Evolutionary conservation across 2,329 filamentous ascomycete genomes (phyloP), one percentile per base, ranked within the genome.

Genomic region (Cadophora gregata): DNA sequence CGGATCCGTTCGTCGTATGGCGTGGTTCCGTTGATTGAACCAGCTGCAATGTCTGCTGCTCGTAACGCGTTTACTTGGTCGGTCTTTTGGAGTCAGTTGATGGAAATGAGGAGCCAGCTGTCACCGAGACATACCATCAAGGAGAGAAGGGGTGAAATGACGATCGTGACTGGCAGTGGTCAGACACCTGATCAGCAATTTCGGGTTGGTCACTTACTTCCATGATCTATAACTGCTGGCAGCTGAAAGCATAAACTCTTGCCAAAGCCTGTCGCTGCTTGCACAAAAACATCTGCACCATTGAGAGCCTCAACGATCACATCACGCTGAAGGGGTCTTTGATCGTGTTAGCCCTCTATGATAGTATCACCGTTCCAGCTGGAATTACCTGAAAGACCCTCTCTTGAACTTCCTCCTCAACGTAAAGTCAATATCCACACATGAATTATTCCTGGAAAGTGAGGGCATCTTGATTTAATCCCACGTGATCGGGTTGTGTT

Each of bases 211-310:
- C 16, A 60, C 73, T 70, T 69, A 93, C 92, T 93, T 71, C 95
- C 95, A 78, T 90, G 88, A 74, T 95, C 91, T 65, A 97, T 89
- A 36, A 97, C 89, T 27, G 94, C 94, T 9, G 94, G 94, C 0
- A 97, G 84, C 77, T 97, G 94, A 77, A 95, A 97, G 80, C 95
- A 97, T 62, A 97, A 79, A 75, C 93, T 96, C 79, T 97, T 97
- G 50, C 94, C 95, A 78, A 97, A 97, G 10, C 90, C 93, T 3
- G 92, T 94, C 63, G 92, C 92, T 56, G 95, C 95, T 79, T 97
- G 95, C 0, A 98, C 86, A 76, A 97, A 97, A 51, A 98, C 91
- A 89, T 98, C 95, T 69, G 94, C 85, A 19, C 93, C 91, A 64
- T 91, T 87, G 9, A 97, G 83, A 2, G 92, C 92, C 8, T 93